Percentiles rank a stretch among this genome's conserved stretches.
phyloP scores from a whole-genome alignment of 176 grass and related monocot species.

The Phragmites australis region DNA sequence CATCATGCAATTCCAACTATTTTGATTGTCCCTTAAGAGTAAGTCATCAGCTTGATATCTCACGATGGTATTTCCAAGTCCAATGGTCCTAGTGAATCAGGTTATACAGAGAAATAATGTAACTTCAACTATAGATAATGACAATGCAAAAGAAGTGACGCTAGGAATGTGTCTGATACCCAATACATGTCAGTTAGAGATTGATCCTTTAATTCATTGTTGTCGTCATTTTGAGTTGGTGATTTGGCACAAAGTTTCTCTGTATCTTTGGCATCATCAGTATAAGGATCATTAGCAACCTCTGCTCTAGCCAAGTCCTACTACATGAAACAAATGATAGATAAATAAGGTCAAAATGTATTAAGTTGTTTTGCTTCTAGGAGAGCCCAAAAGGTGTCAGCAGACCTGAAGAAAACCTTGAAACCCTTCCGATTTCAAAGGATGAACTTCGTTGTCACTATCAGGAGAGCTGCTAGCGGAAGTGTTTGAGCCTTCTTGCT shows the following conservation, averaged over 20 bases:
- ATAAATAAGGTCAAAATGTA: constrained; percentile 26
- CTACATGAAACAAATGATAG: constrained; percentile 27
- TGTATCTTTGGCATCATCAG: constrained; percentile 33
- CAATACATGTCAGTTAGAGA: constrained; percentile 74
- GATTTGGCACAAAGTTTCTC: constrained; percentile 46
- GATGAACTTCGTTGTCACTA: constrained; percentile 38
- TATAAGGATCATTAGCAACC: constrained; percentile 46
- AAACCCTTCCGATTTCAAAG: constrained; percentile 54
- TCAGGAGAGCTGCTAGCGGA: constrained; percentile 41
- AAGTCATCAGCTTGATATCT: constrained; percentile 65
- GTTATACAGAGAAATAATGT: constrained; percentile 45
- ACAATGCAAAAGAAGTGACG: background rate
- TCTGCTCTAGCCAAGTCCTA: constrained; percentile 67
- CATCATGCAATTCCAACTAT: constrained; percentile 80
- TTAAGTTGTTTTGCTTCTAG: constrained; percentile 1
- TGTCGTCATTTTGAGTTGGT: constrained; percentile 34
- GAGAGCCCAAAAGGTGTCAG: constrained; percentile 32
- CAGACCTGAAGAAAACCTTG: constrained; percentile 75
- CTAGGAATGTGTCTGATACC: constrained; percentile 55
- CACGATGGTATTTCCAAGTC: constrained; percentile 62
- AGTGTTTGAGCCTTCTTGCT: constrained; percentile 49
- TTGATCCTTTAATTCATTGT: constrained; percentile 47
- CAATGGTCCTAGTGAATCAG: constrained; percentile 90
- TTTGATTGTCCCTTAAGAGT: constrained; percentile 68
- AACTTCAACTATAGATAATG: constrained; percentile 23